Evolutionary conservation across 257 asterid genomes (phyloP).

Genomic region (Nicotiana tomentosiformis): DNA sequence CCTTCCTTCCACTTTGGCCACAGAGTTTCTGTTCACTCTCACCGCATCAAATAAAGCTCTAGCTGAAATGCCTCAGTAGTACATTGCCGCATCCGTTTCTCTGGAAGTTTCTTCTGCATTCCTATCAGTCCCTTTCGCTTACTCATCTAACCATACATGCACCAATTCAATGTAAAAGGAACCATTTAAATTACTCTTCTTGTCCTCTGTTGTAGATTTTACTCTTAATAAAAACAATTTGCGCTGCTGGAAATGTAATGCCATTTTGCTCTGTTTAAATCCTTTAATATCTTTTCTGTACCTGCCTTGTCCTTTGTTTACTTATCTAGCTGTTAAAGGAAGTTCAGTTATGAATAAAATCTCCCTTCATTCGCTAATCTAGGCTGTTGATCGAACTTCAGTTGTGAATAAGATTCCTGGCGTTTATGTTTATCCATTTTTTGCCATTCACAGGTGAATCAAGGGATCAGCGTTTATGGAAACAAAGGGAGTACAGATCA

Average conservation of each 20-base stretch:
- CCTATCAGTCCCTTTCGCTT: not conserved
- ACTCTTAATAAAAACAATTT: not conserved
- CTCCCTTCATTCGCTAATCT: not conserved
- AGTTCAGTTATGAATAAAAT: not conserved
- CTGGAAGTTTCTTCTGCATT: not conserved
- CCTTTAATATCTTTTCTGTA: not conserved
- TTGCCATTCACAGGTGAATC: slow-evolving; percentile 62
- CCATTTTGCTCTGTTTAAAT: not conserved
- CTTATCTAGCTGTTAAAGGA: not conserved
- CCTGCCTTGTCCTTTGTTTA: not conserved
- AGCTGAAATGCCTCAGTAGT: not conserved
- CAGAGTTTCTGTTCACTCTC: not conserved
- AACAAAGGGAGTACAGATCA: slow-evolving; percentile 99
- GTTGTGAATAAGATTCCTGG: not conserved
- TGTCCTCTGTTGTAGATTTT: not conserved
- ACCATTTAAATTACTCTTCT: not conserved
- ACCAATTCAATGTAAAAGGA: not conserved
- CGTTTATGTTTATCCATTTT: not conserved
- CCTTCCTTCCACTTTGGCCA: not conserved
- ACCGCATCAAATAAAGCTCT: not conserved
- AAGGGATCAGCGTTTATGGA: slow-evolving; percentile 91
- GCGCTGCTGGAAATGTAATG: not conserved
- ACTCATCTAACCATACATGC: not conserved
- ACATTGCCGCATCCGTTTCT: not conserved
- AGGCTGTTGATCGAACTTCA: not conserved